phyloP scores from a whole-genome alignment of 2,329 filamentous ascomycete genomes.

The Diplodia sapinea region DNA sequence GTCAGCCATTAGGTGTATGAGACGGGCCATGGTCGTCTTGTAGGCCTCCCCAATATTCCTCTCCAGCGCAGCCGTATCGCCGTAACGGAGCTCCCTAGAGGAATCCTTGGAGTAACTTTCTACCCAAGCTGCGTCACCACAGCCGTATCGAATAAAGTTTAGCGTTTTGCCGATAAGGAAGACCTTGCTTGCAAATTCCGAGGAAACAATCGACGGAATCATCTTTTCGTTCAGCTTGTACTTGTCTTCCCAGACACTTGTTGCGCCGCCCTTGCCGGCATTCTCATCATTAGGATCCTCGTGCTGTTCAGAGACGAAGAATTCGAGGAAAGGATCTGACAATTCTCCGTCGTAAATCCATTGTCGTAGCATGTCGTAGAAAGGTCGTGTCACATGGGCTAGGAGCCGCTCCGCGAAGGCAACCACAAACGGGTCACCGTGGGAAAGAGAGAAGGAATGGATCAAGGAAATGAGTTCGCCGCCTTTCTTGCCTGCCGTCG shows the following conservation, averaged over 20 bases:
- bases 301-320: slow-evolving; percentile 88
- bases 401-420: slow-evolving; percentile 91
- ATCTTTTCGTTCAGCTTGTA: slow-evolving; percentile 84
- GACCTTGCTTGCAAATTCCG: slow-evolving; percentile 93
- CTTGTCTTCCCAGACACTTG: slow-evolving; percentile 97
- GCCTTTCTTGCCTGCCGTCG: slow-evolving; percentile 67
- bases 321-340: slow-evolving; percentile 93
- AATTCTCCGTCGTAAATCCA: slow-evolving; percentile 99
- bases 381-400: slow-evolving; percentile 85
- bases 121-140: slow-evolving; percentile 92
- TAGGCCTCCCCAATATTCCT: slow-evolving; percentile 96
- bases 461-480: slow-evolving; percentile 93
- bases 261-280: slow-evolving; percentile 64
- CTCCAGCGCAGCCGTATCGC: slow-evolving; percentile 89
- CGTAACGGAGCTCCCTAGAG: slow-evolving; percentile 89
- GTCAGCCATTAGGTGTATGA: slow-evolving; percentile 90
- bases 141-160: slow-evolving; percentile 97
- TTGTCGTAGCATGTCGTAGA: slow-evolving; percentile 92
- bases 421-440: slow-evolving; percentile 93
- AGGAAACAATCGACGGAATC: slow-evolving; percentile 91
- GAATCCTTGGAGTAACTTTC: slow-evolving; percentile 92
- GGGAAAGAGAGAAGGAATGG: slow-evolving; percentile 88
- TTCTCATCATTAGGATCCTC: slow-evolving; percentile 53
- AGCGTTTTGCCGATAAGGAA: slow-evolving; percentile 97
- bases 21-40: slow-evolving; percentile 94